Evolutionary conservation across 2,329 filamentous ascomycete genomes (phyloP).

Genomic region (Coniochaeta hoffmannii): DNA sequence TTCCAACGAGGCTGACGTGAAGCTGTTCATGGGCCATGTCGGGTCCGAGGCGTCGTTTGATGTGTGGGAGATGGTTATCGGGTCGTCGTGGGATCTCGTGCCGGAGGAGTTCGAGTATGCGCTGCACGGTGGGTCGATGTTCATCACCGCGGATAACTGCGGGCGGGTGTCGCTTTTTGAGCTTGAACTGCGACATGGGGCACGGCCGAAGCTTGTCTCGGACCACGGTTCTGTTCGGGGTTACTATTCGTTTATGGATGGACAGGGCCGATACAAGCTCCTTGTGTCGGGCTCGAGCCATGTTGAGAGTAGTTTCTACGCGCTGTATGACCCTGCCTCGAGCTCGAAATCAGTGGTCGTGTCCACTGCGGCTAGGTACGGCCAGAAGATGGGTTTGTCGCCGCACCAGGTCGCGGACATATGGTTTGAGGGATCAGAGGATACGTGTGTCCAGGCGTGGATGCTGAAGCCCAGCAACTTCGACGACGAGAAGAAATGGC

Average conservation of each 20-base stretch:
- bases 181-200: slow-evolving; percentile 22
- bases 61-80: slow-evolving; percentile 19
- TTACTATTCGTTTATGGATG: slow-evolving; percentile 19
- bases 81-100: slow-evolving; percentile 18
- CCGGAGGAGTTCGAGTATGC: slow-evolving; percentile 27
- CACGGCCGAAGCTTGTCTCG: slow-evolving; percentile 17
- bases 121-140: slow-evolving; percentile 21
- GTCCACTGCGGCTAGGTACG: slow-evolving; percentile 22
- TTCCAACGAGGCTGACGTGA: slow-evolving; percentile 15
- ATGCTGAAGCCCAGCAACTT: slow-evolving; percentile 30
- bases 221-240: slow-evolving; percentile 18
- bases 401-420: slow-evolving; percentile 30
- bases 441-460: slow-evolving; percentile 29
- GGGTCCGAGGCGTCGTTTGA: slow-evolving; percentile 19
- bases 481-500: slow-evolving; percentile 26
- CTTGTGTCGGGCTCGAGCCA: slow-evolving; percentile 29
- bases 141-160: slow-evolving; percentile 24
- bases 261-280: slow-evolving; percentile 17
- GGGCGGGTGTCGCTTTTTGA: slow-evolving; percentile 25
- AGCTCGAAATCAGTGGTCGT: slow-evolving; percentile 17
- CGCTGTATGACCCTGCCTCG: slow-evolving; percentile 21
- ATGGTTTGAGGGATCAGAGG: slow-evolving; percentile 29
- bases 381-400: slow-evolving; percentile 24
- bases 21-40: slow-evolving; percentile 24
- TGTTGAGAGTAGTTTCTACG: slow-evolving; percentile 29